Evolutionary conservation across 1,284 basidiomycete species (phyloP), one percentile per base, ranked within the genome.

Genomic region (Trametes polyzona): DNA sequence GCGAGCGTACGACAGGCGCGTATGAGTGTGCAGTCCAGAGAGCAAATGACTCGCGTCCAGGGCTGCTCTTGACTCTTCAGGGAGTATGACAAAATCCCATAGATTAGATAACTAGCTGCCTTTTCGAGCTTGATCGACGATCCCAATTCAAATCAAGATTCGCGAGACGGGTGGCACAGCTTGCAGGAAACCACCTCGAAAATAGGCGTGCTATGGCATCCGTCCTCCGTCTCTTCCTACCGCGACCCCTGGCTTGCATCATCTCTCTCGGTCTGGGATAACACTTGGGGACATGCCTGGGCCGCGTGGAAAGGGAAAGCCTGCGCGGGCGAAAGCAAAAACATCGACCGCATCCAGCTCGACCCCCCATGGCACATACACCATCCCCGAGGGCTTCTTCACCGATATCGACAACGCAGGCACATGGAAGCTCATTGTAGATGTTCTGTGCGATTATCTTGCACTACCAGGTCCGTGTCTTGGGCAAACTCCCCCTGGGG

Each of bases 401-500:
- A 71, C 74, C 29, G 77, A 81, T 40, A 77, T 84, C 51, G 78
- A 81, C 53, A 71, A 76, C 55, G 74, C 78, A 0, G 73, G 76
- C n/a, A 76, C 75, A 9, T 87, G 84, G 84, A 71, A 72, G 47
- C 59, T 66, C 0, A 70, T 81, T 21, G 78, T 81, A 9, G 65
- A 75, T n/a, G 68, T 79, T 8, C 69, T 87, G 0, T 86, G 83
- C 61, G 67, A 71, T 1, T 67, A 74, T 56, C 80, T 85, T 58
- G 69, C 80, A 0, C 66, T 87, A 5, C 84, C 85, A 54, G 83
- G 85, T 80, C 60, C 19, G 77, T 56, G 7, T 3, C 36, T 19
- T 10, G 10, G 7, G 7, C 10, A n/a, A 9, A 24, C 2, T 2
- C 4, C 4, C 21, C 16, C 21, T 9, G 40, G 17, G 16, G 19